phyloP scores from a whole-genome alignment of 2,329 filamentous ascomycete genomes.

The Teratosphaeria destructans region DNA sequence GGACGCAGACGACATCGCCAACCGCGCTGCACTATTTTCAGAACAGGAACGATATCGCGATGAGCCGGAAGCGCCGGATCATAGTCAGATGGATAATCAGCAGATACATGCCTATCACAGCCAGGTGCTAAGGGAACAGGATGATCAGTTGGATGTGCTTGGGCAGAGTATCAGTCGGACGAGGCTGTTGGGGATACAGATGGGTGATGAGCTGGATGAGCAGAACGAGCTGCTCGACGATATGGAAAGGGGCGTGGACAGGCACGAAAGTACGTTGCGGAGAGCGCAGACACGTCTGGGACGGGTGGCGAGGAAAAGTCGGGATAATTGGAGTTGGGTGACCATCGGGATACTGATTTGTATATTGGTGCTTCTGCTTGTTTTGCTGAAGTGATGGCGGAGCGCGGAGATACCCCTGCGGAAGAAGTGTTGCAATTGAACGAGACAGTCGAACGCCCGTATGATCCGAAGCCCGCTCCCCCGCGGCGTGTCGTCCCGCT shows the following conservation, averaged over 20 bases:
- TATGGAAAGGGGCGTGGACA: constrained; percentile 69
- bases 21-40: constrained; percentile 48
- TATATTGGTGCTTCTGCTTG: constrained; percentile 70
- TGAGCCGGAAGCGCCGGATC: constrained; percentile 48
- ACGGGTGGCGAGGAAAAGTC: constrained; percentile 60
- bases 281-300: constrained; percentile 63
- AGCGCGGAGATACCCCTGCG: not conserved
- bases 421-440: not conserved
- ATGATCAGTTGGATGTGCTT: constrained; percentile 80
- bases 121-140: constrained; percentile 75
- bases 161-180: constrained; percentile 82
- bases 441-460: not conserved
- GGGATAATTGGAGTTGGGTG: constrained; percentile 80
- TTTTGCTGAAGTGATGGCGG: constrained; percentile 36
- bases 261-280: constrained; percentile 67
- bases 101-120: constrained; percentile 81
- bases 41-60: constrained; percentile 50
- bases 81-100: constrained; percentile 58
- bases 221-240: constrained; percentile 86
- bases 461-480: not conserved
- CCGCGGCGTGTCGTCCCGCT: no score
- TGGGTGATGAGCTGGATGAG: constrained; percentile 87
- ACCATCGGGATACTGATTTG: constrained; percentile 72
- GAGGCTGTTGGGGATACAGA: constrained; percentile 86
- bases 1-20: constrained; percentile 35